Percentiles rank a stretch among this genome's conserved stretches.
These are phyloP conservation scores for Smallanthus sonchifolius DNA, from an alignment of 129 eudicot genomes.

Conservation along the genomic window DNA sequence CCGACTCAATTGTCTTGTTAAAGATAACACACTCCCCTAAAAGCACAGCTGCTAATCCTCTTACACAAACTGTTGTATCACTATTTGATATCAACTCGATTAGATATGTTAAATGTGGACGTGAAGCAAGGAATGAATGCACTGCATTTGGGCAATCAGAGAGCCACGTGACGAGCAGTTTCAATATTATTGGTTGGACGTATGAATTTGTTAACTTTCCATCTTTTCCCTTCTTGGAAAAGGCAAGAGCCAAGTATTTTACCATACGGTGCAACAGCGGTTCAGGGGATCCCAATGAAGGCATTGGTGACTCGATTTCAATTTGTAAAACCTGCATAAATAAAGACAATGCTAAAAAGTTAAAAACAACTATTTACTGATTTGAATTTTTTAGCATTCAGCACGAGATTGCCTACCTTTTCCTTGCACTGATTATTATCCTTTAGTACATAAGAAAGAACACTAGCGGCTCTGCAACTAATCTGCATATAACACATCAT, in stretches of 20 bases:
- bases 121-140: slow-evolving; percentile 64
- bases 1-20: slow-evolving; percentile 43
- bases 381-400: not conserved
- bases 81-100: slow-evolving; percentile 59
- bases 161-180: slow-evolving; percentile 81
- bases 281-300: slow-evolving; percentile 61
- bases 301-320: slow-evolving; percentile 61
- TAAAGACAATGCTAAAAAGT: not conserved
- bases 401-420: slow-evolving; percentile 43
- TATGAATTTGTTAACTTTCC: slow-evolving; percentile 48
- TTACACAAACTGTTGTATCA: slow-evolving; percentile 46
- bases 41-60: slow-evolving; percentile 74
- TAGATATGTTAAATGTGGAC: slow-evolving; percentile 72
- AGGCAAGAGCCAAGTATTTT: slow-evolving; percentile 81
- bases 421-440: slow-evolving; percentile 82
- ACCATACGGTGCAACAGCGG: slow-evolving; percentile 85
- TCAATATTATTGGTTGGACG: slow-evolving; percentile 62
- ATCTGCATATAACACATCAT: slow-evolving; percentile 48
- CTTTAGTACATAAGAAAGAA: slow-evolving; percentile 78
- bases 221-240: slow-evolving; percentile 62
- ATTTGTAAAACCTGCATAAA: slow-evolving; percentile 64
- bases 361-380: not conserved
- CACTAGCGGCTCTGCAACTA: slow-evolving; percentile 91
- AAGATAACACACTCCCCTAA: slow-evolving; percentile 74
- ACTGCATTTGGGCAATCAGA: slow-evolving; percentile 74